A percentile compares a stretch with the other conserved stretches of the same genome.
Evolutionary conservation across 139 green algal genomes (phyloP).

Genomic region (Coelastrella sp.): DNA sequence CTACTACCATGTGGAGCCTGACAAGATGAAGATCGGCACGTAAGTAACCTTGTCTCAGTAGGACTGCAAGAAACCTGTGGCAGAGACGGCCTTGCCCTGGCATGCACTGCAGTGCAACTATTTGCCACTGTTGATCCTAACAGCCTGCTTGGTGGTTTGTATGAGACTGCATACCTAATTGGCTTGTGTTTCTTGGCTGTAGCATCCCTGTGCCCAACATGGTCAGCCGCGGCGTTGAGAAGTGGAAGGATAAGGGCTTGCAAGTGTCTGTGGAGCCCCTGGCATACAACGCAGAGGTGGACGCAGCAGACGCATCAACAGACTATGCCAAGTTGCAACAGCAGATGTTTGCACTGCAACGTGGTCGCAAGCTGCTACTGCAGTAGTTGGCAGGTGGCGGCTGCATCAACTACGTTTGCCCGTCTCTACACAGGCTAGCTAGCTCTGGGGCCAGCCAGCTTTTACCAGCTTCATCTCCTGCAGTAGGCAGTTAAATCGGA

Average conservation of each 20-base stretch:
- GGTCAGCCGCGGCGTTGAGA: constrained; percentile 8
- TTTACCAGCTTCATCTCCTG: neutral
- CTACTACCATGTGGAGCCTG: constrained; percentile 46
- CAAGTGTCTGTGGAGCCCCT: constrained; percentile 39
- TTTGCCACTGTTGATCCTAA: no score
- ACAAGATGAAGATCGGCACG: constrained; percentile 42
- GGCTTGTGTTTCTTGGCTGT: neutral
- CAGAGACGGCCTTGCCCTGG: no score
- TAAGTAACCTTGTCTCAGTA: neutral
- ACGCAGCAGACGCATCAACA: constrained; percentile 21
- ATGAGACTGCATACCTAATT: no score
- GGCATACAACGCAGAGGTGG: constrained; percentile 31
- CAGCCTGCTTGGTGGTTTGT: no score
- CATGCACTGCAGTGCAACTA: no score
- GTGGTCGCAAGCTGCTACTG: constrained; percentile 41
- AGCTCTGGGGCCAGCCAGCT: neutral
- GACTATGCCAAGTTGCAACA: constrained; percentile 24
- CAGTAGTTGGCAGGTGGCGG: neutral
- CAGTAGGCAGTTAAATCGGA: neutral
- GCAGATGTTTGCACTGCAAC: constrained; percentile 28
- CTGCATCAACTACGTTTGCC: neutral
- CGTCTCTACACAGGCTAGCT: neutral
- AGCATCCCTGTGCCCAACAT: constrained; percentile 26
- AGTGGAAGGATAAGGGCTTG: constrained; percentile 31
- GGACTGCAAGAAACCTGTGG: neutral